Base-by-base conservation (phyloP, 2,329 filamentous ascomycete species). In the Penicillium sp. region DNA sequence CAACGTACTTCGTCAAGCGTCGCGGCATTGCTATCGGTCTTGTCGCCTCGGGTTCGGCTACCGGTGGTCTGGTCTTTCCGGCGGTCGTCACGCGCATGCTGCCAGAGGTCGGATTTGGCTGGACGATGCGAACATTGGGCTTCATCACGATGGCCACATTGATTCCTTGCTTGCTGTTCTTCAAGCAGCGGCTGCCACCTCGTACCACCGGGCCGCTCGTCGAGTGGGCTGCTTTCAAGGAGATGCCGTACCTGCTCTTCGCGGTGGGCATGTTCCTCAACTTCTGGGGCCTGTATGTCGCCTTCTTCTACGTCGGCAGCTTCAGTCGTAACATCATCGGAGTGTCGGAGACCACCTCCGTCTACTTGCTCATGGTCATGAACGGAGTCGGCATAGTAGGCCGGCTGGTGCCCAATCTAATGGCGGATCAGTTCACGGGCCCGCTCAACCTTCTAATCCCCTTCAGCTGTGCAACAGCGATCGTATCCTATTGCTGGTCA, bases 41-140 rank as follows among this genome's bases (percentile, higher is more conserved):
- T 7, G 76, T 77, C 9, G 81, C 83, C 0, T 79, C 79, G 0
- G 87, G 86, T 1, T 82, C 81, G 24, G 79, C 79, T 0, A 80
- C 80, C 0, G 86, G 86, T 1, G 85, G 85, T 0, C 71, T 87
- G 20, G 74, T 88, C 2, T 89, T 85, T 62, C 85, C 86, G 0
- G 73, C 81, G 1, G 76, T 83, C 16, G 74, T 80, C 1, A 74
- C 78, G 60, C 78, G 83, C 48, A 68, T 87, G 10, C 69, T 86
- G 1, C 81, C 83, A 0, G 74, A 72, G 16, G 70, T 87, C 3
- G 85, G 85, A 0, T 88, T 86, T 61, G 74, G 76, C 0, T 87
- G 84, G 83, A 85, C 85, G 0, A 77, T 86, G n/a, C 74, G 85
- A 0, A 76, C 80, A 0, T 76, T 86, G 55, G 85, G 80, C 0